phyloP scores from a whole-genome alignment of 148 eudicot genomes.

The Linanthus parryae region DNA sequence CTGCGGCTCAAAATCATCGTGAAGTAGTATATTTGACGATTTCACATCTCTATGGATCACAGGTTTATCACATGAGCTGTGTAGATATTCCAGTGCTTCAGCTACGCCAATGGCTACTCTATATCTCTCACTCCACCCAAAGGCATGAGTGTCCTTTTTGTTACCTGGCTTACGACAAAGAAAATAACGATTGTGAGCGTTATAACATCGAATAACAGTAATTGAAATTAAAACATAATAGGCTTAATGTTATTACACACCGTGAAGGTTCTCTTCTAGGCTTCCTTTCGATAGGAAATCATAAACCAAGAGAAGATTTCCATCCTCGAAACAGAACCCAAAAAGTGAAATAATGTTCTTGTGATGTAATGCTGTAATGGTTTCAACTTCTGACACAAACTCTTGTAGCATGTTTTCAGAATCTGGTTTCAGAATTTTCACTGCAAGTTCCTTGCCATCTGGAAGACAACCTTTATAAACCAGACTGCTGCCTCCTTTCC shows the following conservation, averaged over 20 bases:
- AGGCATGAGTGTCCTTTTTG: constrained; percentile 35
- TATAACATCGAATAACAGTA: neutral
- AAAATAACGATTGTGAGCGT: constrained; percentile 3
- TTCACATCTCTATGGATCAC: constrained; percentile 95
- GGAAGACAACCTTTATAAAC: constrained; percentile 80
- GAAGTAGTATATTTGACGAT: constrained; percentile 84
- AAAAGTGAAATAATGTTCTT: constrained; percentile 70
- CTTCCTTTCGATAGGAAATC: constrained; percentile 85
- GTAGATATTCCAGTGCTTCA: constrained; percentile 76
- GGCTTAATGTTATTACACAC: constrained; percentile 29
- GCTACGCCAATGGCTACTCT: constrained; percentile 91
- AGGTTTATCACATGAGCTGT: constrained; percentile 37
- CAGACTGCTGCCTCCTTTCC: constrained; percentile 86
- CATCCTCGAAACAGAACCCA: constrained; percentile 82
- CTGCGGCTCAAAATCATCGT: constrained; percentile 89
- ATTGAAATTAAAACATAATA: neutral
- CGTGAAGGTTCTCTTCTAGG: constrained; percentile 89
- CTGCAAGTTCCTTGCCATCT: constrained; percentile 75
- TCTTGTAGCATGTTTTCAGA: constrained; percentile 58
- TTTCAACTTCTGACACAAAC: constrained; percentile 78
- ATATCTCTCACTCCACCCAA: constrained; percentile 78
- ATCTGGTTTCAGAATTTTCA: constrained; percentile 71
- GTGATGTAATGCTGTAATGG: constrained; percentile 68
- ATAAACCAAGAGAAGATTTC: constrained; percentile 71
- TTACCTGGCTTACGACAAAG: constrained; percentile 37